Evolutionary conservation across 1,284 basidiomycete genomes (phyloP), one percentile per base, ranked within the genome.

Genomic region (Lignosus rhinocerotis): DNA sequence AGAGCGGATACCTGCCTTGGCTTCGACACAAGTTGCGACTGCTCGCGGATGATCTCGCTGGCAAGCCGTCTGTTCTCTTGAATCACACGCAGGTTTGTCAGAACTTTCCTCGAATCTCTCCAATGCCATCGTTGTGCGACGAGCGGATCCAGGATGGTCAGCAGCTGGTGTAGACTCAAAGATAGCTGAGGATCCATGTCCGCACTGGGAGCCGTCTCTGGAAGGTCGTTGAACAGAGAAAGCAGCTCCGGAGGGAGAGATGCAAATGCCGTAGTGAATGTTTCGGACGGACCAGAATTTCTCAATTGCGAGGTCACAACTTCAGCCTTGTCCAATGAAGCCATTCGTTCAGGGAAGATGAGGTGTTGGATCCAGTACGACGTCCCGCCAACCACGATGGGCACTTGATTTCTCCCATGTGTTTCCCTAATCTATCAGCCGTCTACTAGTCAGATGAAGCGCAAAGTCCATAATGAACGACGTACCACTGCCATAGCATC

Each of bases 301-400:
- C 2, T 48, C 31, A 12, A 31, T 17, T 21, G 53, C 55, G 21
- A 39, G 31, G 1, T 55, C 67, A 17, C 31, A 2, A n/a, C 30
- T 16, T 31, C 47, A 0, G 46, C 14, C 44, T 53, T 53, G 17
- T 66, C 69, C 6, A 78, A 60, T 0, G 77, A 75, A 7, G 72
- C 72, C 19, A 94, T 77, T 36, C 90, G 83, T 59, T 86, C 83
- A 0, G 93, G 88, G 64, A 95, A 95, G 9, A 92, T 73, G 41
- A 96, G 82, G 72, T 99, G 94, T 71, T 99, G 96, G 19, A 97
- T 89, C 86, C 97, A 99, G 73, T 99, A 99, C 16, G 93, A 88
- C 0, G 96, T 99, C 7, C 96, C 96, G 3, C 96, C 96, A 47
- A 96, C 95, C 4, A 97, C 78, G 55, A 99, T 92, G 0, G 96